A percentile compares a stretch with the other conserved stretches of the same genome.
Evolutionary conservation across 78 protist genomes (phyloP).

Genomic region (Dictyostelium intermedium): DNA sequence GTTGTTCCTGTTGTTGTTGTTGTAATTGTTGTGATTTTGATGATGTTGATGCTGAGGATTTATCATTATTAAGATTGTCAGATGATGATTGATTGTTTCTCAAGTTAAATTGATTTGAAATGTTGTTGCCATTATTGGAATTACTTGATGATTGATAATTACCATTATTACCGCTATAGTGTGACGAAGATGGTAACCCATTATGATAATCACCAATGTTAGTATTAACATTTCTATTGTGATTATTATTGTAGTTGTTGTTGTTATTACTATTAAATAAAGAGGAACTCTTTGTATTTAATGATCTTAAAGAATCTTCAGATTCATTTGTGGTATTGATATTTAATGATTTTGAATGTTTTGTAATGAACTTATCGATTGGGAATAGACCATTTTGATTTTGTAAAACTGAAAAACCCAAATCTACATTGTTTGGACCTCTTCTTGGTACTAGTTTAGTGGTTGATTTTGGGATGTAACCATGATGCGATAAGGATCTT

Average conservation of each 20-base stretch:
- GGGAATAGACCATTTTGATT: background rate
- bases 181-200: background rate
- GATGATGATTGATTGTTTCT: background rate
- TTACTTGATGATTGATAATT: background rate
- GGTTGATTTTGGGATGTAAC: conserved; percentile 50
- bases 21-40: background rate
- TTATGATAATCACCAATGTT: background rate
- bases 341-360: conserved; percentile 28
- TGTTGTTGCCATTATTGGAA: background rate
- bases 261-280: background rate
- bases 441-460: conserved; percentile 31
- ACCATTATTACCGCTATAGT: background rate
- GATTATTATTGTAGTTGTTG: background rate
- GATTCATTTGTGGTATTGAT: conserved; percentile 56
- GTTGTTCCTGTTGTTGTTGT: background rate
- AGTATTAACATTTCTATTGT: background rate
- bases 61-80: background rate
- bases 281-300: background rate
- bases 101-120: background rate
- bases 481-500: conserved; percentile 10
- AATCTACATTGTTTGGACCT: background rate
- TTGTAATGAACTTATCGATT: conserved; percentile 27
- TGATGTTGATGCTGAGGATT: background rate
- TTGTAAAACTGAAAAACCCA: conserved; percentile 3
- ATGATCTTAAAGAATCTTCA: conserved; percentile 20